Evolutionary conservation across 2,329 filamentous ascomycete genomes (phyloP), one percentile per base, ranked within the genome.

Genomic region (Aspergillus transmontanensis): DNA sequence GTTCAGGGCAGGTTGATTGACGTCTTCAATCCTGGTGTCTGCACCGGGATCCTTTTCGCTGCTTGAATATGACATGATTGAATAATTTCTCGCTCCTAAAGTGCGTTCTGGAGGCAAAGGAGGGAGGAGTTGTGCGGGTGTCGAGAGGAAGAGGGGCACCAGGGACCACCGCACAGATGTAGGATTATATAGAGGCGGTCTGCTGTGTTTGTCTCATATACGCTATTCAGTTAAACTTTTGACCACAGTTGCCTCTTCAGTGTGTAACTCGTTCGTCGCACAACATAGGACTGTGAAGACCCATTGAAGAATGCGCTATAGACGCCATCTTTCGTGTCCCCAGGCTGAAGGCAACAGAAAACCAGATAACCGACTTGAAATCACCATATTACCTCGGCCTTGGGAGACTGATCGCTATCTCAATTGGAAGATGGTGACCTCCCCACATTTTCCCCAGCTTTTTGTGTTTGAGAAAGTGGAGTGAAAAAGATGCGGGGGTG

Each of bases 11-110:
- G 58, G 51, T 6, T 61, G 58, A 28, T 61, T 61, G 30, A 69
- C 59, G 60, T 69, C 63, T 53, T 71, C 69, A 30, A 71, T 58
- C 16, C 30, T 60, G 5, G 32, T 19, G 14, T 55, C 51, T 39
- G 32, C 51, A 26, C 30, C 11, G 32, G n/a, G 12, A 9, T 23
- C 16, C 34, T 55, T 55, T n/a, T 55, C 51, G 21, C 32, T 55
- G 51, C 23, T 36, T 16, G 32, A 1, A 26, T 39, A 36, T 39
- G 51, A 36, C 51, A 55, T 55, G 32, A 11, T 39, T 23, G 32
- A 39, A 39, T 36, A 19, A 41, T 36, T 11, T 4, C 11, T 39
- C 14, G 32, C 51, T 55, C 32, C 51, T 36, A 19, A 14, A 23
- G 51, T 39, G 32, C 12, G n/a, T 26, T 39, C 48, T 32, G 4